A percentile compares a stretch with the other conserved stretches of the same genome.
phyloP scores from a whole-genome alignment of 2,329 filamentous ascomycete species.

The Pseudogymnoascus sp. region DNA sequence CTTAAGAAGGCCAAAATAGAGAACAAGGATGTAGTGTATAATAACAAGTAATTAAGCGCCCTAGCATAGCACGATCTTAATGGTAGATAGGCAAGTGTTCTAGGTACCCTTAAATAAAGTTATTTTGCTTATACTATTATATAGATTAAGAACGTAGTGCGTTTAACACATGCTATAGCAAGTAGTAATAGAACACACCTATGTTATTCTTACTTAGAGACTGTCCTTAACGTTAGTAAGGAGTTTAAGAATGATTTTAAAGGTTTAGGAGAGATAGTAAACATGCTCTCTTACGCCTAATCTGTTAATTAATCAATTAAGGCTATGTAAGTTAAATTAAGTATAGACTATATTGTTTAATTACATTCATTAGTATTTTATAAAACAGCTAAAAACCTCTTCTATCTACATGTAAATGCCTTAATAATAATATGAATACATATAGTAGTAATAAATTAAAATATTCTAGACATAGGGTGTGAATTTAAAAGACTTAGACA shows the following conservation, averaged over 20 bases:
- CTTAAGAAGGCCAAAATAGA: conserved; percentile 6
- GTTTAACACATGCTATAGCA: conserved; percentile 7
- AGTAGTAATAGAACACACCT: neutral
- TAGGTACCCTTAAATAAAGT: no score
- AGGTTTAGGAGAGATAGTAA: neutral
- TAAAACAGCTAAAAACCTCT: no score
- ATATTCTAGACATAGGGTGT: no score
- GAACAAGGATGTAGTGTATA: neutral
- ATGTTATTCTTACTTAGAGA: conserved; percentile 5
- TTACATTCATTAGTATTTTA: no score
- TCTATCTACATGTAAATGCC: no score
- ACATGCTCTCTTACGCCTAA: neutral
- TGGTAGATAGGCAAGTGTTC: neutral
- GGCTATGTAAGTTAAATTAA: no score
- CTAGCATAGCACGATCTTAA: neutral
- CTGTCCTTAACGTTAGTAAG: neutral
- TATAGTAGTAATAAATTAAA: no score
- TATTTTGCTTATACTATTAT: neutral
- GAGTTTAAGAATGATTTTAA: conserved; percentile 8
- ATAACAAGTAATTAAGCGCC: neutral
- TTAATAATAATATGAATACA: no score
- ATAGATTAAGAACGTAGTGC: conserved; percentile 9
- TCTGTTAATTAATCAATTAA: neutral
- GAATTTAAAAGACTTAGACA: no score
- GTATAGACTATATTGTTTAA: no score